Conservation (phyloP, 768 basidiomycete species). For the Kwoniella newhampshirensis region DNA sequence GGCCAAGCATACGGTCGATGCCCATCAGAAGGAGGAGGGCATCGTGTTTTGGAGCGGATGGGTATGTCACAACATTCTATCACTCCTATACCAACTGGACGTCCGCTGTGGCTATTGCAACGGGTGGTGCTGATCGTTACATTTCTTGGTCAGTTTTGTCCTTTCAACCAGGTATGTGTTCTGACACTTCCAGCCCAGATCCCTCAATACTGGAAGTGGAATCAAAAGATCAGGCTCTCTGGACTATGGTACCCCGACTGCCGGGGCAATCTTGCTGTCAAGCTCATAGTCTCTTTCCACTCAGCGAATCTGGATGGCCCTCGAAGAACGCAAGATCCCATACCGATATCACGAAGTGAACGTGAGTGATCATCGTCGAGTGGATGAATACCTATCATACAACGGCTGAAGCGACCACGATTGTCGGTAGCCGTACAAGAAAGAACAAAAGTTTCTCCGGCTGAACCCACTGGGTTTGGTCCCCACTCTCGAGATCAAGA, state of each 20-base stretch:
- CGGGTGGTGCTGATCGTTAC: not conserved
- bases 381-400: no score
- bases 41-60: conserved; percentile 69
- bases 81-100: no score
- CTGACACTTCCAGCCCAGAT: not conserved
- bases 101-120: not conserved
- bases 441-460: conserved; percentile 70
- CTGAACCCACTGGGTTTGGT: conserved; percentile 80
- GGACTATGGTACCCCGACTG: no score
- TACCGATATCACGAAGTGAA: conserved; percentile 58
- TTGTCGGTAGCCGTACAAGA: conserved; percentile 64
- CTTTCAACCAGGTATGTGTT: conserved; percentile 64
- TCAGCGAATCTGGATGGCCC: conserved; percentile 67
- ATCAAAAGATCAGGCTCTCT: no score
- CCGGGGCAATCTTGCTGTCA: no score
- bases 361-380: conserved; percentile 5
- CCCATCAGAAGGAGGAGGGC: conserved; percentile 61
- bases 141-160: conserved; percentile 62
- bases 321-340: conserved; percentile 68
- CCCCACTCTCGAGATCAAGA: conserved; percentile 59
- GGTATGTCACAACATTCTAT: conserved; percentile 54
- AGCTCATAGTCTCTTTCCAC: no score
- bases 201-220: no score
- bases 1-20: conserved; percentile 60
- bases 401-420: no score